These are phyloP conservation scores for Salix suchowensis DNA, from an alignment of 345 rosid genomes.

Conservation along the genomic window DNA sequence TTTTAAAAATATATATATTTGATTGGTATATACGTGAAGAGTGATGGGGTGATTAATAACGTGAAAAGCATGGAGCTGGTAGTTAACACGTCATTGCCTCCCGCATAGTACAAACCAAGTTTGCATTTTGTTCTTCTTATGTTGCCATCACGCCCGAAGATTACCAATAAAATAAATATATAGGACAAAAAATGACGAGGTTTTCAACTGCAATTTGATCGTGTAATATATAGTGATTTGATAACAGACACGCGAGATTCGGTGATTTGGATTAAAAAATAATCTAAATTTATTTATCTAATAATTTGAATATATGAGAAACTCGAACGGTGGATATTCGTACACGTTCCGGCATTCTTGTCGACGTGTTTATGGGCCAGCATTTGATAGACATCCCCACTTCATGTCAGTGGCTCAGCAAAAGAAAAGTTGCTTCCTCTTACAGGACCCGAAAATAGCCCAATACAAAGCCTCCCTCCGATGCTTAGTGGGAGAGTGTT, in stretches of 20 bases:
- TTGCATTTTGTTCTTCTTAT: background rate
- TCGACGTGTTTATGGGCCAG: background rate
- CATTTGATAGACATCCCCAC: background rate
- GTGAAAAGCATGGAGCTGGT: background rate
- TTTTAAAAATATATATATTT: too few species aligned
- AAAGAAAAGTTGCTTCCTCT: background rate
- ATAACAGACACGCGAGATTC: too few species aligned
- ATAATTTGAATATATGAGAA: too few species aligned
- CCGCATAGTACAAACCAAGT: background rate
- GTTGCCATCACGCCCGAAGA: background rate
- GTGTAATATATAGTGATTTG: too few species aligned
- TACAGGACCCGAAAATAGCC: background rate
- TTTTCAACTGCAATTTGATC: too few species aligned
- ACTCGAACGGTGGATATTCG: too few species aligned
- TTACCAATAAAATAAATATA: background rate
- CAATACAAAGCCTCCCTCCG: background rate
- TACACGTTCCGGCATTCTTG: background rate
- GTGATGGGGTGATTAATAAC: background rate
- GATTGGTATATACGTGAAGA: background rate
- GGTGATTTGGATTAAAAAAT: too few species aligned
- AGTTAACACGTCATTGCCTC: background rate
- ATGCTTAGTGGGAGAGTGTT: too few species aligned
- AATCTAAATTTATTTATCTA: too few species aligned
- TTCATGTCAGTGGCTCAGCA: background rate
- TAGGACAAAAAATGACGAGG: background rate